phyloP scores from a whole-genome alignment of 768 basidiomycete species.

The Lactifluus pinguis region DNA sequence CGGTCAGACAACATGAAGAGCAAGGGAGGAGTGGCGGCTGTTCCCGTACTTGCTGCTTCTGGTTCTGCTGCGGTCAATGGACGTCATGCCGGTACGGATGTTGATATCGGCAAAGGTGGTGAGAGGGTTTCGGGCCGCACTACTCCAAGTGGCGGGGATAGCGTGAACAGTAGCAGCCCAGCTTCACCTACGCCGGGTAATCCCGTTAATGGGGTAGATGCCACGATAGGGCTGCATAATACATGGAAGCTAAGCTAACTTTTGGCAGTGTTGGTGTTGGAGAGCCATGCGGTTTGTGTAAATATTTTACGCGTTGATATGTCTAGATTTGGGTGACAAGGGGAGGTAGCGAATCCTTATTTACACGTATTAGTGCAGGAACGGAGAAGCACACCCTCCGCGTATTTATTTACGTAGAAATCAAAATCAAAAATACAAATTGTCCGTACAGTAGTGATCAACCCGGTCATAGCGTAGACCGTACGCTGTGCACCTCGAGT shows the following conservation, averaged over 20 bases:
- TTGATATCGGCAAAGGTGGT: constrained; percentile 22
- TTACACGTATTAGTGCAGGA: not conserved
- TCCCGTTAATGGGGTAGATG: constrained; percentile 55
- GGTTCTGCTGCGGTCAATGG: constrained; percentile 17
- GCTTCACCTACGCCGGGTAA: constrained; percentile 26
- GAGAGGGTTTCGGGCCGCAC: constrained; percentile 19
- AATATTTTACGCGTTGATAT: not conserved
- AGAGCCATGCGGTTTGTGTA: not conserved
- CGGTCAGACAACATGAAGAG: constrained; percentile 76
- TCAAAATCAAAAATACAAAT: not conserved
- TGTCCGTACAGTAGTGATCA: no score
- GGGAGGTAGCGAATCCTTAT: not conserved
- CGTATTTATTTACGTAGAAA: not conserved
- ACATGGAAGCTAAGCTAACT: constrained; percentile 40
- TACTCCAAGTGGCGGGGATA: constrained; percentile 14
- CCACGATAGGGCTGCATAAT: constrained; percentile 75
- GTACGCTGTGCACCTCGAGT: not conserved
- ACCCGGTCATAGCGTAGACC: not conserved
- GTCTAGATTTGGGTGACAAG: not conserved
- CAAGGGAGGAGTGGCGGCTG: constrained; percentile 28
- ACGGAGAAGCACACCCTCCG: not conserved
- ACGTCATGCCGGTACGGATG: constrained; percentile 26
- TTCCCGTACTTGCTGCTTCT: not conserved
- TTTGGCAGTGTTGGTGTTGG: not conserved
- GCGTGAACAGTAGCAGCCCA: constrained; percentile 16